Evolutionary conservation across 768 basidiomycete species (phyloP).

Genomic region (Pisolithus orientalis): DNA sequence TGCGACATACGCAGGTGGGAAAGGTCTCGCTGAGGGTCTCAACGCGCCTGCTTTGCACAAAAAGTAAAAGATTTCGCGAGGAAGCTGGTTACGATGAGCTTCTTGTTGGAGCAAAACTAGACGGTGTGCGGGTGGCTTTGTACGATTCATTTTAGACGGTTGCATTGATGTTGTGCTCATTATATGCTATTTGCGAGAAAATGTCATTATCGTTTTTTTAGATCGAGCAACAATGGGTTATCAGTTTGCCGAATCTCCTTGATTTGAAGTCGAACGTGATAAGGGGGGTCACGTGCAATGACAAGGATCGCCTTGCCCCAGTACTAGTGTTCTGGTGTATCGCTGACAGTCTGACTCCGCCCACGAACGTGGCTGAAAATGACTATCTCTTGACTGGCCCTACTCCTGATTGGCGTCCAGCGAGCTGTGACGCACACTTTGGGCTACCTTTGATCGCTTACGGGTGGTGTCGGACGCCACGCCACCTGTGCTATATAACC

Average conservation of each 20-base stretch:
- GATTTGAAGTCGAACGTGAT: conserved; percentile 12
- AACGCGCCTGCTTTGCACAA: conserved; percentile 66
- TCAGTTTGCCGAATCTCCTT: no score
- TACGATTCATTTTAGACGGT: conserved; percentile 21
- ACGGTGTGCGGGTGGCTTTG: conserved; percentile 9
- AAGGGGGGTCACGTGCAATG: conserved; percentile 14
- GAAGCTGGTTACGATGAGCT: neutral
- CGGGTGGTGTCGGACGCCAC: conserved; percentile 7
- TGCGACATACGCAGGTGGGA: conserved; percentile 67
- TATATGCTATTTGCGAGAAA: conserved; percentile 19
- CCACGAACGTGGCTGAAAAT: conserved; percentile 13
- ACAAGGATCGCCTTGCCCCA: conserved; percentile 8
- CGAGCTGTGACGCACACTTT: neutral
- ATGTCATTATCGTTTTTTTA: conserved; percentile 7
- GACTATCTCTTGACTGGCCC: neutral
- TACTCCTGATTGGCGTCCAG: neutral
- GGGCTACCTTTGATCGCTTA: neutral
- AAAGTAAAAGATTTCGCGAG: conserved; percentile 37
- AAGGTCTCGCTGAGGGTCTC: conserved; percentile 73
- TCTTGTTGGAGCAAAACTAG: neutral
- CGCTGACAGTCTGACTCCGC: conserved; percentile 5
- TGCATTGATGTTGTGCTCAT: conserved; percentile 9
- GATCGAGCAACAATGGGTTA: neutral
- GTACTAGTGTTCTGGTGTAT: conserved; percentile 19
- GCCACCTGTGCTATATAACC: conserved; percentile 27